Evolutionary conservation across 2,329 filamentous ascomycete genomes (phyloP), one percentile per base, ranked within the genome.

Genomic region (Dendryphion nanum): DNA sequence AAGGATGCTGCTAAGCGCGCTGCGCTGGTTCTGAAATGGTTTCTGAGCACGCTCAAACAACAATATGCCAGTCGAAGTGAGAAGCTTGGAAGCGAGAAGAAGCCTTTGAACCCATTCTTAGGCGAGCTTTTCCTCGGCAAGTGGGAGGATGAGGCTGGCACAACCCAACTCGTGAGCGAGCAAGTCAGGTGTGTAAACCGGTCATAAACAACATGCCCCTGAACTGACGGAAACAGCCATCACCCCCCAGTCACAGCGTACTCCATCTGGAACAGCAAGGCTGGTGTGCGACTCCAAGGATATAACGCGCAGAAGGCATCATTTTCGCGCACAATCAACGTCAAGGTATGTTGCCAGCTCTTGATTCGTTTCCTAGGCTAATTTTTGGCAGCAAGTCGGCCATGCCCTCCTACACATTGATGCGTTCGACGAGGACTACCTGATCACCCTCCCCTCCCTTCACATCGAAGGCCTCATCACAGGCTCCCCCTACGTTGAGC

Each of bases 271-370:
- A 97, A 98, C 68, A 73, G 85, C 47, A 81, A 88, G 59, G 81
- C 93, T 45, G 89, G 89, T 42, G 81, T 97, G 34, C 68, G 77
- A 54, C 65, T 84, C 16, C 75, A 82, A 71, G 91, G 91, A 37
- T 96, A 95, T 72, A 96, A 97, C 59, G 91, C 87, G 13, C 93
- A 97, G 63, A 97, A 95, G 67, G 90, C 91, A 4, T 94, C 89
- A 13, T 96, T 98, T 69, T 87, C 86, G 46, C 84, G 85, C 53
- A 95, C 91, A 30, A 96, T 97, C 66, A 86, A 91, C 58, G 85
- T 98, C 61, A 95, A 94, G 54, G 64, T 66, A 23, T 13, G 52
- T 32, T 21, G 14, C 17, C 10, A n/a, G 10, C 15, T 30, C 10
- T 8, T 15, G 15, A 17, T 8, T 13, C 10, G 12, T n/a, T 12